Percentiles rank a stretch among this genome's conserved stretches.
Evolutionary conservation across 148 eudicot genomes (phyloP).

Genomic region (Spergularia marina): DNA sequence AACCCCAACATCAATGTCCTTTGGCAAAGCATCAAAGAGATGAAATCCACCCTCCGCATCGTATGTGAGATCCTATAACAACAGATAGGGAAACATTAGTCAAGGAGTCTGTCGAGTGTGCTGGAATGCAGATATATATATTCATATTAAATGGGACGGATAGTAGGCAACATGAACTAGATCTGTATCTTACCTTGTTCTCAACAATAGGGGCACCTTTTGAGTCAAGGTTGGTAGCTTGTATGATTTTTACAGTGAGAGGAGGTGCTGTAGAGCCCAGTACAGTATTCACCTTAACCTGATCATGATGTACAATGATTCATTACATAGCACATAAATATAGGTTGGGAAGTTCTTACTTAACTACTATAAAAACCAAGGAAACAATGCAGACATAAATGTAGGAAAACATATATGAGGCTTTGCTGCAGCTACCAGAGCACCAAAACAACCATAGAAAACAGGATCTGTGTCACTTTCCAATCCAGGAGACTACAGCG

Average conservation of each 20-base stretch:
- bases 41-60: slow-evolving; percentile 52
- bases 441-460: too few species aligned
- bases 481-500: too few species aligned
- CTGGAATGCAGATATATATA: not conserved
- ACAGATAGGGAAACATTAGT: slow-evolving; percentile 2
- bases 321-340: not conserved
- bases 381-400: not conserved
- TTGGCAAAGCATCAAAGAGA: slow-evolving; percentile 67
- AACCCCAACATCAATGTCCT: slow-evolving; percentile 65
- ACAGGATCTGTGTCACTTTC: too few species aligned
- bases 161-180: not conserved
- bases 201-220: slow-evolving; percentile 65
- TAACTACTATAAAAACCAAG: slow-evolving; percentile 1
- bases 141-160: not conserved
- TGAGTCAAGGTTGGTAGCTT: slow-evolving; percentile 60
- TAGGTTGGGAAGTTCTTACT: not conserved
- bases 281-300: slow-evolving; percentile 82
- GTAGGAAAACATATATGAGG: too few species aligned
- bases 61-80: slow-evolving; percentile 69
- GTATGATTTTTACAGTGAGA: slow-evolving; percentile 67
- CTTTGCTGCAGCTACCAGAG: too few species aligned
- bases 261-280: slow-evolving; percentile 79
- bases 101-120: slow-evolving; percentile 16
- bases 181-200: slow-evolving; percentile 53
- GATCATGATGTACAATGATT: slow-evolving; percentile 11